Evolutionary conservation across 176 grass and related monocot species (phyloP).

Genomic region (Puya raimondii): DNA sequence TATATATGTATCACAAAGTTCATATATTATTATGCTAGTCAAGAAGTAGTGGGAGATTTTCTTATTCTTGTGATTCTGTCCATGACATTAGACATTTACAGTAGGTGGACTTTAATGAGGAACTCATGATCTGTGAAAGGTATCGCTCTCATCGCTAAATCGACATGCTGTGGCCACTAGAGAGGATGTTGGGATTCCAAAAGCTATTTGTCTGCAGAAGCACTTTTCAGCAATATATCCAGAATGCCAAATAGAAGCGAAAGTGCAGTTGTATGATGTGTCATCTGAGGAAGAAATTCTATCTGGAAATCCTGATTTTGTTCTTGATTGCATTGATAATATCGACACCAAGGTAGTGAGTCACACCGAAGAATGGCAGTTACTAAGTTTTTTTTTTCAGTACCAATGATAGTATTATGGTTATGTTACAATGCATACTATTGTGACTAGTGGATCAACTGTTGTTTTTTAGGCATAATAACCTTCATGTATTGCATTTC

Average conservation of each 20-base stretch:
- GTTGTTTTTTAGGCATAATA: no score
- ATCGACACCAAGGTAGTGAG: slow-evolving; percentile 84
- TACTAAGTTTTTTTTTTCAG: no score
- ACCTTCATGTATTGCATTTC: no score
- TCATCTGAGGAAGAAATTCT: slow-evolving; percentile 80
- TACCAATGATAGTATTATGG: not conserved
- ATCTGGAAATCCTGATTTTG: slow-evolving; percentile 84
- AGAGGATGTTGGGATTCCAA: slow-evolving; percentile 86
- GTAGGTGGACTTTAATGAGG: slow-evolving; percentile 52
- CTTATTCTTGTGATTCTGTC: slow-evolving; percentile 9
- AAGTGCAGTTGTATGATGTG: slow-evolving; percentile 72
- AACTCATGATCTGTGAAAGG: slow-evolving; percentile 61
- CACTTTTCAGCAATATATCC: slow-evolving; percentile 91
- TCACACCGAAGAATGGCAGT: not conserved
- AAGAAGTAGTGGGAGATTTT: not conserved
- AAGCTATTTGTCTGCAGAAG: slow-evolving; percentile 79
- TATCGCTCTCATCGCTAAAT: slow-evolving; percentile 88
- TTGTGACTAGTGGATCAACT: no score
- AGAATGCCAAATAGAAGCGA: slow-evolving; percentile 84
- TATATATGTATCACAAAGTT: not conserved
- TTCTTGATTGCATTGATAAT: slow-evolving; percentile 99
- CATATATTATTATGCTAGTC: not conserved
- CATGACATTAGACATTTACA: slow-evolving; percentile 36
- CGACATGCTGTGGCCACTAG: slow-evolving; percentile 93
- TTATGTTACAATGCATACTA: no score